A percentile compares a stretch with the other conserved stretches of the same genome.
These are phyloP conservation scores for Leptodermis oblonga DNA, from an alignment of 257 asterid genomes.

Conservation along the genomic window DNA sequence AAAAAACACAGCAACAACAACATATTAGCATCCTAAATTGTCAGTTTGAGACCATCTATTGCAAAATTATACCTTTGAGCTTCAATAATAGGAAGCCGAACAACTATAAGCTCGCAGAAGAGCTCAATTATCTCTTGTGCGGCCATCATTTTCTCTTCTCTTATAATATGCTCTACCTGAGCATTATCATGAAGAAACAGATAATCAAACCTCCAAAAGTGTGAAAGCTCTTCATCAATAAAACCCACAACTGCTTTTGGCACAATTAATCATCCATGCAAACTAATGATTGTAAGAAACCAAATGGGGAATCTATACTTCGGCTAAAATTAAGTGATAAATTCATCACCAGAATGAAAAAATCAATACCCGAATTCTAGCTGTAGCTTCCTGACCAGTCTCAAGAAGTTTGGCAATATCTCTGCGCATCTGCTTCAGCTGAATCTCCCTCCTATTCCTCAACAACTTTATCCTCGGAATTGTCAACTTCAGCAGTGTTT, in stretches of 20 bases:
- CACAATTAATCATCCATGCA: not conserved
- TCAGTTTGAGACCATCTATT: not conserved
- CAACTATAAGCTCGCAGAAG: slow-evolving; percentile 72
- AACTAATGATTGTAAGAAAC: not conserved
- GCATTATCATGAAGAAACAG: slow-evolving; percentile 2
- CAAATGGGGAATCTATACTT: not conserved
- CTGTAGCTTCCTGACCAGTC: slow-evolving; percentile 99
- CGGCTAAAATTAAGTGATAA: not conserved
- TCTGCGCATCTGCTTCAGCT: slow-evolving; percentile 86
- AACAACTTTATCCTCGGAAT: slow-evolving; percentile 86
- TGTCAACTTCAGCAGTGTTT: slow-evolving; percentile 75
- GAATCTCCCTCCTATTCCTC: slow-evolving; percentile 90
- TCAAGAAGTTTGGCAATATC: slow-evolving; percentile 92
- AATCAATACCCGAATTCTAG: slow-evolving; percentile 71
- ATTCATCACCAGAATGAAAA: not conserved
- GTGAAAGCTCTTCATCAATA: not conserved
- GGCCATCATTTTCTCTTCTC: slow-evolving; percentile 97
- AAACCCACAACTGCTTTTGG: not conserved
- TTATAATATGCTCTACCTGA: slow-evolving; percentile 87
- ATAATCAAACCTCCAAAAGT: not conserved
- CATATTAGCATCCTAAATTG: not conserved
- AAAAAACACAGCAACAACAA: too few relatives aligned
- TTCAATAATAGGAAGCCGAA: slow-evolving; percentile 79
- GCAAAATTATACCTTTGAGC: slow-evolving; percentile 51
- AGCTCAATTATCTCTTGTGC: slow-evolving; percentile 95